Evolutionary conservation across 225 moss, liverwort and hornwort genomes (phyloP), one percentile per base, ranked within the genome.

Genomic region (Straminergon stramineum): DNA sequence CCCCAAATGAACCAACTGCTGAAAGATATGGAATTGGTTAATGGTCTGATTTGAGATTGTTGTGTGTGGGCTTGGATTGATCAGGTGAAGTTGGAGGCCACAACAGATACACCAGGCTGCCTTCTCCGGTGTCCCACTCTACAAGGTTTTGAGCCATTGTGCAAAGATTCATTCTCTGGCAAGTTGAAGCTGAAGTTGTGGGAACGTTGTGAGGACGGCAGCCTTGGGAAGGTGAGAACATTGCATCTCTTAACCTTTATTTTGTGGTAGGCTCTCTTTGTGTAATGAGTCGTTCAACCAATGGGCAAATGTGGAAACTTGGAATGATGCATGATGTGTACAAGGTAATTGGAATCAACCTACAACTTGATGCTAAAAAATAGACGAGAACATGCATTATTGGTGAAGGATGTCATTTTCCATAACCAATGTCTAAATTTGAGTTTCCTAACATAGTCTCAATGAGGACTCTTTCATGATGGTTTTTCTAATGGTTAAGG

Each of bases 31-130:
- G 7, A 85, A 58, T 21, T 71, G 32, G 34, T 73, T 52, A 27
- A 35, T 6, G 6, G 14, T 2, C 3, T 61, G 11, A 73, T 18
- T 31, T 74, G 48, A 74, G 26, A 85, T 17, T 61, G 37, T 26
- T 75, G 5, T 52, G 15, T 10, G 52, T 15, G 76, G n/a, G 15
- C 37, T 76, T 45, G 53, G 53, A 86, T 64, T 64, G n/a, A 61
- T 73, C 83, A 98, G 96, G 96, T 96, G 91, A 96, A 93, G 90
- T 84, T 98, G 22, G 95, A 96, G 88, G 98, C 96, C 56, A 93
- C 86, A 79, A 88, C 95, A 73, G 89, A 95, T 65, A 90, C 84
- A 53, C 94, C 87, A 85, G 92, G 92, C 0, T 90, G 88, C 86
- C 56, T 87, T 55, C 87, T 98, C 52, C 94, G 97, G 27, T 96